These are phyloP conservation scores for Podospora fimiseda DNA, from an alignment of 495 filamentous ascomycete genomes.

Conservation along the genomic window DNA sequence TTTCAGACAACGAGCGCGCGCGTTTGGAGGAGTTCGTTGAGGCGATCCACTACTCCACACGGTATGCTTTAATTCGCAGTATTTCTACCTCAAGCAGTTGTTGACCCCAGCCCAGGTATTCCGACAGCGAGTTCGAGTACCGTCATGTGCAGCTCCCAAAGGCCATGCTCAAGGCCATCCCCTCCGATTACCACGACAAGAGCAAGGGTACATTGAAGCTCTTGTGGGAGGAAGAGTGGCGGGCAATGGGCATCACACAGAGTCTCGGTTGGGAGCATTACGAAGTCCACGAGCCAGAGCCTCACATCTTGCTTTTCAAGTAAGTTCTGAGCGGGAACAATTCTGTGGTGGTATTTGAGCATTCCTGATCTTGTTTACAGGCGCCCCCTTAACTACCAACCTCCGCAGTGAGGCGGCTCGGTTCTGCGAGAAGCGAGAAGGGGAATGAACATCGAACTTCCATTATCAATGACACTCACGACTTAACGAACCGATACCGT, in stretches of 20 bases:
- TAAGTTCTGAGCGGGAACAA: constrained; percentile 47
- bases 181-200: constrained; percentile 88
- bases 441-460: constrained; percentile 19
- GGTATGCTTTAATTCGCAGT: constrained; percentile 57
- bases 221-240: constrained; percentile 97
- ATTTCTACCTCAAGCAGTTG: too few species aligned
- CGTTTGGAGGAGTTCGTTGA: constrained; percentile 87
- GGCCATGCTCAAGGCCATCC: constrained; percentile 94
- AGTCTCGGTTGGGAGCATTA: constrained; percentile 99
- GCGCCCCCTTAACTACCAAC: constrained; percentile 80
- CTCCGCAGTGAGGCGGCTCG: constrained; percentile 44
- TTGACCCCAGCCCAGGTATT: too few species aligned
- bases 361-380: constrained; percentile 34
- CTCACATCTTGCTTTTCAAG: constrained; percentile 98
- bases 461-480: constrained; percentile 25
- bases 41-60: constrained; percentile 86
- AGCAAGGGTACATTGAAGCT: constrained; percentile 89
- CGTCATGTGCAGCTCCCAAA: constrained; percentile 96
- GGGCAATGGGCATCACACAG: constrained; percentile 94
- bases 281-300: constrained; percentile 97
- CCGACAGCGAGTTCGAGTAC: constrained; percentile 84
- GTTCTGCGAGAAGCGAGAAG: constrained; percentile 1
- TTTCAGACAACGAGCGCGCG: constrained; percentile 73
- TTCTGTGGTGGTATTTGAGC: background rate
- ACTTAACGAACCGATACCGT: constrained; percentile 31